Conservation (phyloP, 371 early-diverging fungal species). For the Apophysomyces trapeziformis region DNA sequence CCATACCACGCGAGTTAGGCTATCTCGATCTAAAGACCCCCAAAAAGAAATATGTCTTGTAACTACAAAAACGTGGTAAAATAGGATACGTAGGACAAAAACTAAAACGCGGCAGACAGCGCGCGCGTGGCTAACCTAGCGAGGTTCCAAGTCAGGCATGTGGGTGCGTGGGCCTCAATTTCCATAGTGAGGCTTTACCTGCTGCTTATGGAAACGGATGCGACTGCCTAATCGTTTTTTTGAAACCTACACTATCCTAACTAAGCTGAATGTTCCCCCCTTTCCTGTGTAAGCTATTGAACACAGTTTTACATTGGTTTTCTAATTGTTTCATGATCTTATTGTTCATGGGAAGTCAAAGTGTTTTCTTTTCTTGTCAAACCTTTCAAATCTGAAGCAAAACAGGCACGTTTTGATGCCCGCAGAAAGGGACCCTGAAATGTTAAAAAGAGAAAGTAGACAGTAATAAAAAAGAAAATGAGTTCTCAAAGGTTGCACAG, state of each 20-base stretch:
- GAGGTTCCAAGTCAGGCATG: background rate
- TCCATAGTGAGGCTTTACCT: background rate
- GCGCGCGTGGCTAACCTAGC: background rate
- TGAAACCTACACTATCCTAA: slow-evolving; percentile 1
- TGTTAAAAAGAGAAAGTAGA: no score
- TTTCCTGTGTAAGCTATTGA: background rate
- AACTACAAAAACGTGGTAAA: no score
- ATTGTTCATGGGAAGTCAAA: background rate
- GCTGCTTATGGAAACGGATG: background rate
- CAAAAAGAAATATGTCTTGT: no score
- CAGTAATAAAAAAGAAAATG: no score
- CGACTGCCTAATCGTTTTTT: background rate
- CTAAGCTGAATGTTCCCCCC: background rate
- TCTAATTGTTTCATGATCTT: no score
- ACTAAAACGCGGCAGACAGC: background rate
- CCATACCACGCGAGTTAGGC: no score
- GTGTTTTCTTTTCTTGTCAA: no score
- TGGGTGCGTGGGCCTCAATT: background rate
- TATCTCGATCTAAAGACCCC: no score
- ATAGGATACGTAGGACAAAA: background rate
- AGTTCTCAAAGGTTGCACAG: no score
- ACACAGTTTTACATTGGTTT: background rate
- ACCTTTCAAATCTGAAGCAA: no score
- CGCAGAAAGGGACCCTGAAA: no score
- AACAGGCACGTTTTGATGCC: no score